phyloP scores from a whole-genome alignment of 2,329 filamentous ascomycete species.

The Microcera coccophila region DNA sequence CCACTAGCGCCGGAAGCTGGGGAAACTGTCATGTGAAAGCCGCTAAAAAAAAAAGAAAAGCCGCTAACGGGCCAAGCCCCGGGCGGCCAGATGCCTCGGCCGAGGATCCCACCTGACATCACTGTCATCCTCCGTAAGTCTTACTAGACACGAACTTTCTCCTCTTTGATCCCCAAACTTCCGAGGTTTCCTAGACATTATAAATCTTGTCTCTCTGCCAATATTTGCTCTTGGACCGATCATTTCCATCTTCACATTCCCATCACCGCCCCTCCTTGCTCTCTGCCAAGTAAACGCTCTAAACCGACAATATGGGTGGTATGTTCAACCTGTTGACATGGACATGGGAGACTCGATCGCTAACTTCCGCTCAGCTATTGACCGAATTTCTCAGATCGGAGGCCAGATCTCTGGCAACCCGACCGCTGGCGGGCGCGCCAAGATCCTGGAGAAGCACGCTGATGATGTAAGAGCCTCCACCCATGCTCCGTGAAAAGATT shows the following conservation, averaged over 20 bases:
- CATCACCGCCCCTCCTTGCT: conserved; percentile 1
- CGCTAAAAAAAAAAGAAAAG: conserved; percentile 13
- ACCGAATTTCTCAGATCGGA: conserved; percentile 57
- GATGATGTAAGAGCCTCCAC: conserved; percentile 53
- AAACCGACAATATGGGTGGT: conserved; percentile 36
- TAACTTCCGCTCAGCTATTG: conserved; percentile 43
- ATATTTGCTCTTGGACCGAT: too few relatives aligned
- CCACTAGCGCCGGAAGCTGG: conserved; percentile 17
- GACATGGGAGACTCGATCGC: background rate
- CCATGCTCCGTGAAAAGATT: background rate
- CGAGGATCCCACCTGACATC: conserved; percentile 24
- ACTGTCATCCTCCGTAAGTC: conserved; percentile 12
- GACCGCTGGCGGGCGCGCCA: conserved; percentile 48
- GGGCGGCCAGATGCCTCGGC: conserved; percentile 32
- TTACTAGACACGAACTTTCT: conserved; percentile 13
- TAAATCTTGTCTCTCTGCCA: conserved; percentile 18
- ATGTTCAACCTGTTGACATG: conserved; percentile 16
- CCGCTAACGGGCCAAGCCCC: conserved; percentile 17
- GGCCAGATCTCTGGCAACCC: conserved; percentile 61
- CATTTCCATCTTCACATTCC: background rate
- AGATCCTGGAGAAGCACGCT: conserved; percentile 61
- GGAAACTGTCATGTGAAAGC: conserved; percentile 32
- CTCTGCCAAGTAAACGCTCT: background rate
- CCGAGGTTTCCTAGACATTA: conserved; percentile 24
- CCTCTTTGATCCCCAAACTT: conserved; percentile 19